phyloP scores from a whole-genome alignment of 1,139 yeast genomes.

The Yamadazyma membranifaciens region DNA sequence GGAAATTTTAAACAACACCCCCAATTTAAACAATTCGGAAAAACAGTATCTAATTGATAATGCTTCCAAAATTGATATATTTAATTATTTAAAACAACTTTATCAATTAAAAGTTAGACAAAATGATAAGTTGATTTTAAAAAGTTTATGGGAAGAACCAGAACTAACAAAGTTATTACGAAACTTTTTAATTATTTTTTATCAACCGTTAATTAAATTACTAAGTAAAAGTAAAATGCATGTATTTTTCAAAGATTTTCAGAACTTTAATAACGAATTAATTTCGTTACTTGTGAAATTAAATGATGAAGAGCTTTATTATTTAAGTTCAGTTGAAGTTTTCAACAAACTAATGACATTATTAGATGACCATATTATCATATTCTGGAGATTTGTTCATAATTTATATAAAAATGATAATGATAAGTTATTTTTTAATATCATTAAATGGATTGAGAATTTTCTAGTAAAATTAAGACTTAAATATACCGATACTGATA shows the following conservation, averaged over 20 bases:
- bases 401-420: constrained; percentile 73
- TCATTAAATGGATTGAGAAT: constrained; percentile 65
- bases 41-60: background rate
- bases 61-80: constrained; percentile 20
- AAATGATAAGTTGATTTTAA: constrained; percentile 72
- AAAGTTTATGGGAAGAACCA: constrained; percentile 82
- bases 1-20: constrained; percentile 2
- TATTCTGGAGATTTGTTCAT: constrained; percentile 72
- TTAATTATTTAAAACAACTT: constrained; percentile 55
- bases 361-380: constrained; percentile 67
- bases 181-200: constrained; percentile 72
- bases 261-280: constrained; percentile 71
- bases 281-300: constrained; percentile 47
- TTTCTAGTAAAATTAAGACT: constrained; percentile 59
- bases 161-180: constrained; percentile 69
- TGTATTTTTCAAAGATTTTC: constrained; percentile 70
- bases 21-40: constrained; percentile 1
- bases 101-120: constrained; percentile 65
- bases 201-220: constrained; percentile 77
- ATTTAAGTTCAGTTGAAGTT: constrained; percentile 44
- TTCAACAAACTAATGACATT: constrained; percentile 66
- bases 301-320: constrained; percentile 49
- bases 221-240: constrained; percentile 78
- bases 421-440: constrained; percentile 64
- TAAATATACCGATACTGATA: constrained; percentile 54